Evolutionary conservation across 306 rosid genomes (phyloP).

Genomic region (Glycine tomentella): DNA sequence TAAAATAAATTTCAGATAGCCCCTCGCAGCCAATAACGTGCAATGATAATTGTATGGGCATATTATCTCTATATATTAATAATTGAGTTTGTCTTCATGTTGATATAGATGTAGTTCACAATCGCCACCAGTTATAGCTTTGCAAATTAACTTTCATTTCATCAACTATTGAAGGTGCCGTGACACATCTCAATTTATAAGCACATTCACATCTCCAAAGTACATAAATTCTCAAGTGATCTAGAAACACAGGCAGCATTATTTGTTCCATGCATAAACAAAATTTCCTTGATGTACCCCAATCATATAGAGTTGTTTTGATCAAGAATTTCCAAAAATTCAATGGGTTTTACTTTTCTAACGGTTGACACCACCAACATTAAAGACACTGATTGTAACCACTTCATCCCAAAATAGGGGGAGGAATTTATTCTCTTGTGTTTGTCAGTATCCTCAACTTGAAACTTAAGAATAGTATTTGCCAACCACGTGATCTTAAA

Average conservation of each 20-base stretch:
- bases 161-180: no score
- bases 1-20: neutral
- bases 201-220: neutral
- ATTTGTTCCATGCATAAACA: no score
- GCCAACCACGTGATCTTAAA: conserved; percentile 42
- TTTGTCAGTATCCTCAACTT: conserved; percentile 34
- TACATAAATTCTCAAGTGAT: neutral
- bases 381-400: conserved; percentile 23
- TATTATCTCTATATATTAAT: neutral
- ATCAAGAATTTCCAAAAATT: neutral
- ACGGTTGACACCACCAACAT: neutral
- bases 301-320: neutral
- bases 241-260: no score
- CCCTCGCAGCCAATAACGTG: neutral
- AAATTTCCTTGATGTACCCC: neutral
- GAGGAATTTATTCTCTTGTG: conserved; percentile 37
- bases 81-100: neutral
- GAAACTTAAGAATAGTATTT: conserved; percentile 13
- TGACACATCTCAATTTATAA: neutral
- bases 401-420: conserved; percentile 25
- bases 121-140: neutral
- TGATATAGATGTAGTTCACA: neutral
- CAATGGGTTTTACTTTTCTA: neutral
- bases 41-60: neutral
- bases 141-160: neutral